Evolutionary conservation across 1,284 basidiomycete genomes (phyloP), one percentile per base, ranked within the genome.

Genomic region (Naganishia liquefaciens): DNA sequence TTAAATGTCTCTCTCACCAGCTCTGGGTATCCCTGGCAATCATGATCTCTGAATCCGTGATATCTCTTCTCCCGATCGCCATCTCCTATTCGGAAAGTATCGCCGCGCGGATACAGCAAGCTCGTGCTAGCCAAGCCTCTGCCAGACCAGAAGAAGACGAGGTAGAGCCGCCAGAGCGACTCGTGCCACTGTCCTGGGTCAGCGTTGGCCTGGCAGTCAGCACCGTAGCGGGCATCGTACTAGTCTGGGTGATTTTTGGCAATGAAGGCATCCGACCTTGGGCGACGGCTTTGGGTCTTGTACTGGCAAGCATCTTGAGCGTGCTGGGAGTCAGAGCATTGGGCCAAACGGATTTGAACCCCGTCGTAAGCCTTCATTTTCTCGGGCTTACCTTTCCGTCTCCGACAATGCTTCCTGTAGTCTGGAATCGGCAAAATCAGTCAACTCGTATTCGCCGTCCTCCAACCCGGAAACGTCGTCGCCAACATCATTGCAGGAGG

Each of bases 401-500:
- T 21, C 21, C 49, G 21, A 27, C 7, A 63, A 74, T 75, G 23
- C 44, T 27, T n/a, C 21, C 37, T 40, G 43, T 81, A 97, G 39
- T 93, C 90, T 43, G 94, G 93, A 0, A 83, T 98, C 39, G 94
- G 94, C 10, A 98, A 98, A 80, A 89, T 97, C 69, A 92, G 89
- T 52, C 94, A 98, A 74, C 83, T 98, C 19, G 82, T 97, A 67
- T 98, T 98, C 72, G 93, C 93, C 1, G 87, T 94, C 80, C 84
- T 97, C 50, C 93, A 96, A 75, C 94, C 94, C 0, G 90, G 92
- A 37, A 94, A 93, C 73, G 85, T 96, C 21, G 90, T 97, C 3
- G 94, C 94, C 5, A 97, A 97, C 74, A 89, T 98, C 73, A 91
- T 98, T 63, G 94, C 94, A 2, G 94, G 94, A 11, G 94, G 93